phyloP scores from a whole-genome alignment of 441 rosid species.

The Kokia cookei region DNA sequence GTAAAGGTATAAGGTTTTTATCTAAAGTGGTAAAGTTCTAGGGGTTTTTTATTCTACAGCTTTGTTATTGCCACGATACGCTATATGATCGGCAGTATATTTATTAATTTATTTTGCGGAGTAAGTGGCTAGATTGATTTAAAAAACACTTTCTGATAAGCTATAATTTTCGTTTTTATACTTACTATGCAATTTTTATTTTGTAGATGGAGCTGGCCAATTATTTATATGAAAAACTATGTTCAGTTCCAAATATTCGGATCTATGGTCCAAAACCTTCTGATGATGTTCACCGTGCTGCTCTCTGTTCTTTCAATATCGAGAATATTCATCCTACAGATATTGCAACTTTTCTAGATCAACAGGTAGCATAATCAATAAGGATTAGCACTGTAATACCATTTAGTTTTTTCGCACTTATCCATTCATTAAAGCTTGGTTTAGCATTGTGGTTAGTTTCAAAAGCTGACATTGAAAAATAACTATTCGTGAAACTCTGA shows the following conservation, averaged over 20 bases:
- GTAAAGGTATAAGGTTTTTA: not conserved
- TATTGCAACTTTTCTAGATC: conserved; percentile 80
- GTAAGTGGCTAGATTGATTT: not conserved
- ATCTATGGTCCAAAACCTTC: conserved; percentile 91
- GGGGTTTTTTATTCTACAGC: not conserved
- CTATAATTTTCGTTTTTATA: not conserved
- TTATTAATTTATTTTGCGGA: not conserved
- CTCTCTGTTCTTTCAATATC: conserved; percentile 87
- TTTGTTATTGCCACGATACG: not conserved
- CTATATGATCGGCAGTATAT: not conserved
- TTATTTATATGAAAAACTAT: conserved; percentile 69
- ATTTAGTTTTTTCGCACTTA: not conserved
- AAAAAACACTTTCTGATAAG: not conserved
- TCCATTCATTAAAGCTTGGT: conserved; percentile 3
- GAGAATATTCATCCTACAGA: conserved; percentile 80
- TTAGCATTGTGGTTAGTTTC: not conserved
- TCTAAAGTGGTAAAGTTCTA: not conserved
- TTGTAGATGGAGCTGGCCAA: conserved; percentile 57
- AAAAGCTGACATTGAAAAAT: not conserved
- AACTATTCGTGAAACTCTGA: not conserved
- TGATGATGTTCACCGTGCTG: conserved; percentile 46
- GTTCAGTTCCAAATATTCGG: conserved; percentile 43
- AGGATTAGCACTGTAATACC: not conserved
- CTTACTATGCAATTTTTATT: not conserved
- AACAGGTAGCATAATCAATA: conserved; percentile 46